Conservation (phyloP, 371 early-diverging fungal species). For the Batkoa obscura region DNA sequence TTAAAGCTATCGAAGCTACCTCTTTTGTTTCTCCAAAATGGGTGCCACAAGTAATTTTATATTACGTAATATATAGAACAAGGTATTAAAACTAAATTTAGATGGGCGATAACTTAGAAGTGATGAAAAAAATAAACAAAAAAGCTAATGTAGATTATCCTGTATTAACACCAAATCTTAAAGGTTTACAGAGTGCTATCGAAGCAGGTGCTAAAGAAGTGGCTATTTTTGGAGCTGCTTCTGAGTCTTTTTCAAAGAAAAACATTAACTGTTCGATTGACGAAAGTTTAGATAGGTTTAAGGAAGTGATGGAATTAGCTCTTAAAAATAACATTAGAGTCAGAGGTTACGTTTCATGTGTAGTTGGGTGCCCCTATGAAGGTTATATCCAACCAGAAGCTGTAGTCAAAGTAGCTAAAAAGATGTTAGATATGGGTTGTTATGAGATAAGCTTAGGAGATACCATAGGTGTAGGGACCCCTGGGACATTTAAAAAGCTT, state of each 20-base stretch:
- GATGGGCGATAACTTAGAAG: conserved; percentile 72
- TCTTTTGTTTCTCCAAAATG: conserved; percentile 95
- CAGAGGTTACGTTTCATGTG: conserved; percentile 81
- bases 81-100: conserved; percentile 9
- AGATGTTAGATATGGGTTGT: conserved; percentile 76
- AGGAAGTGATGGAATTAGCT: conserved; percentile 43
- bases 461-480: conserved; percentile 88
- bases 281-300: conserved; percentile 58
- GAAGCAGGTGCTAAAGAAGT: conserved; percentile 66
- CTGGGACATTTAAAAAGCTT: conserved; percentile 42
- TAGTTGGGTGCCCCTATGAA: conserved; percentile 90
- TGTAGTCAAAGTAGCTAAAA: conserved; percentile 56
- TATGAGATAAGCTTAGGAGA: conserved; percentile 94
- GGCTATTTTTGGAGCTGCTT: conserved; percentile 83
- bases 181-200: conserved; percentile 68
- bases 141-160: conserved; percentile 55
- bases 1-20: conserved; percentile 78
- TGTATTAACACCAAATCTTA: conserved; percentile 79
- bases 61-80: neutral
- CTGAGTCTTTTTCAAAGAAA: conserved; percentile 68
- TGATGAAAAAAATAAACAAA: conserved; percentile 44
- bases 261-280: conserved; percentile 87
- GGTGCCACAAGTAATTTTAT: conserved; percentile 70
- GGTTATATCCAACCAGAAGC: conserved; percentile 45
- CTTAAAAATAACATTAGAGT: conserved; percentile 43